Evolutionary conservation across 2,329 filamentous ascomycete genomes (phyloP), one percentile per base, ranked within the genome.

Genomic region (Fusarium paranaense): DNA sequence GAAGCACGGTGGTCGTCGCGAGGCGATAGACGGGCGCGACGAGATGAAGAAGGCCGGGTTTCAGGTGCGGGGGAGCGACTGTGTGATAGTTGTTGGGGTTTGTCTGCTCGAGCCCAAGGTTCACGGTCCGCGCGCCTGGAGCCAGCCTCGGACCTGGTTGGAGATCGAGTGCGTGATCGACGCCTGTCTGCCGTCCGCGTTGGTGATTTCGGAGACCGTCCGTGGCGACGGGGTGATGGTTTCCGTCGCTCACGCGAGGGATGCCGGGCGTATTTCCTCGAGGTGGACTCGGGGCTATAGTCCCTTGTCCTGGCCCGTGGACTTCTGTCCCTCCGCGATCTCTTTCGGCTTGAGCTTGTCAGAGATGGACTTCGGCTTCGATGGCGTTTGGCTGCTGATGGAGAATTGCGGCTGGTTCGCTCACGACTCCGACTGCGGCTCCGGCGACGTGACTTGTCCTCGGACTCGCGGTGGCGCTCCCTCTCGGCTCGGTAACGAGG

Each of bases 311-410:
- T 72, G 56, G 70, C 64, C 74, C 86, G 85, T 25, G 81, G 79
- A 57, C 82, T 83, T 57, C 79, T 76, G 5, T 79, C 76, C 68
- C 80, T 79, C 69, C 80, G 81, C 20, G 81, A 84, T 79, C 78
- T 84, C 76, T 87, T 87, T 30, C 83, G 81, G 59, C 82, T 82
- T 35, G 81, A 81, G 6, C 78, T 76, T 4, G 79, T 81, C 25
- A 81, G 77, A 2, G 86, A 82, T n/a, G 78, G 83, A 57, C 84
- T 87, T 60, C 82, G 82, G 66, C 82, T 86, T 66, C 86, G 82
- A 57, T 82, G 80, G 60, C 85, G 81, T 74, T 87, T 87, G 38
- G 81, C 71, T 7, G 83, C 82, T 27, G 82, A 78, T 33, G 84
- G 81, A 5, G 85, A 85, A 64, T 79, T 79, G 35, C 67, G 77